A percentile compares a stretch with the other conserved stretches of the same genome.
Evolutionary conservation across 2,329 filamentous ascomycete species (phyloP).

Genomic region (Colletotrichum nymphaeae): DNA sequence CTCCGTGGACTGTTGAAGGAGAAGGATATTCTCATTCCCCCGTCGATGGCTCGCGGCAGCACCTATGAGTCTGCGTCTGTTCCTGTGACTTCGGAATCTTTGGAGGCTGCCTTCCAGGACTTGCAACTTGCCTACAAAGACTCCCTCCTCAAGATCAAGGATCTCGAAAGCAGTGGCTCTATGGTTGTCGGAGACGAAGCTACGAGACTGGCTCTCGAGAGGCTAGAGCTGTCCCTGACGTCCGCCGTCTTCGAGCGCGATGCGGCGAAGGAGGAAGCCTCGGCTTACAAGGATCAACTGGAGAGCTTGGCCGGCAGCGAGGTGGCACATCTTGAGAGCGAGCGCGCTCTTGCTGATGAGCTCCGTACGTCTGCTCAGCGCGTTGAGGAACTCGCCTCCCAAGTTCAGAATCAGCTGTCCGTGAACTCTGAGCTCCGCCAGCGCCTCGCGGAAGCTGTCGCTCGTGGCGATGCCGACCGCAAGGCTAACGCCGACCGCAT

Average conservation of each 20-base stretch:
- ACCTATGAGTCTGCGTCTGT: constrained; percentile 18
- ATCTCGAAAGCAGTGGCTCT: constrained; percentile 65
- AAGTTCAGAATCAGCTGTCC: constrained; percentile 85
- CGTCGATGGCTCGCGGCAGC: constrained; percentile 62
- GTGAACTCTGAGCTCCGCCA: constrained; percentile 80
- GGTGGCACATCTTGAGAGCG: constrained; percentile 65
- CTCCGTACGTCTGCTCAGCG: constrained; percentile 79
- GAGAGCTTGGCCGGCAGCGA: constrained; percentile 68
- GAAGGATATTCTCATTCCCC: constrained; percentile 82
- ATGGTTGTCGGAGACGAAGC: constrained; percentile 61
- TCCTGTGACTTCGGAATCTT: constrained; percentile 75
- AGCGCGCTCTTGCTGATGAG: constrained; percentile 75
- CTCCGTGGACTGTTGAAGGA: constrained; percentile 82
- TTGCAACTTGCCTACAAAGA: constrained; percentile 78
- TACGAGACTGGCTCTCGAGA: constrained; percentile 70
- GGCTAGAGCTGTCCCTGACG: constrained; percentile 76
- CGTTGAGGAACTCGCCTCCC: constrained; percentile 81
- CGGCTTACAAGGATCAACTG: constrained; percentile 71
- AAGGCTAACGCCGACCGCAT: constrained; percentile 84
- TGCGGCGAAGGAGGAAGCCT: constrained; percentile 73
- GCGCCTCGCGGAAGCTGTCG: constrained; percentile 82
- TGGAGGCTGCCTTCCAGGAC: constrained; percentile 80
- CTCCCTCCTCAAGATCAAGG: constrained; percentile 74
- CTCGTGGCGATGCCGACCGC: constrained; percentile 86
- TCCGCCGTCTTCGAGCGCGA: constrained; percentile 79